phyloP scores from a whole-genome alignment of 2,329 filamentous ascomycete species.

The Colletotrichum spaethianum region DNA sequence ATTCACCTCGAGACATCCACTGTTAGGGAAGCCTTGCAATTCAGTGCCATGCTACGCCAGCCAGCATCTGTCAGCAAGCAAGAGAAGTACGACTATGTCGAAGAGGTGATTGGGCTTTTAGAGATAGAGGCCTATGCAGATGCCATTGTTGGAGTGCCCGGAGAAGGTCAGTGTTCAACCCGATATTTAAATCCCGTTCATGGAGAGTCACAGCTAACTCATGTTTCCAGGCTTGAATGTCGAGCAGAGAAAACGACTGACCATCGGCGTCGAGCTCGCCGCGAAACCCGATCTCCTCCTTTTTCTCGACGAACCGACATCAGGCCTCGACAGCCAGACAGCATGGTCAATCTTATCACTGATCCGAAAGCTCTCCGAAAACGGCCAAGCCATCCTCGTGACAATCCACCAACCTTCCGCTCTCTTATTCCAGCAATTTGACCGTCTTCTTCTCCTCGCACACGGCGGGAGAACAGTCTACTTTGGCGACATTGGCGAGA shows the following conservation, averaged over 20 bases:
- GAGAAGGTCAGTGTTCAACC: slow-evolving; percentile 58
- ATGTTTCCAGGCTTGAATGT: slow-evolving; percentile 55
- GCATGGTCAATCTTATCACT: slow-evolving; percentile 81
- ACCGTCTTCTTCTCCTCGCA: slow-evolving; percentile 69
- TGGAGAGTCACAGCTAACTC: too few relatives aligned
- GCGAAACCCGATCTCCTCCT: slow-evolving; percentile 80
- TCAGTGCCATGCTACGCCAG: slow-evolving; percentile 78
- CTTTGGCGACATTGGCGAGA: slow-evolving; percentile 55
- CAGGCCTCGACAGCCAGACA: slow-evolving; percentile 81
- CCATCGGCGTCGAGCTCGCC: slow-evolving; percentile 82
- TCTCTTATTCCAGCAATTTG: slow-evolving; percentile 64
- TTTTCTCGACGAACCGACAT: slow-evolving; percentile 84
- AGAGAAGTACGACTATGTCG: slow-evolving; percentile 47
- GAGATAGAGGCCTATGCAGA: slow-evolving; percentile 75
- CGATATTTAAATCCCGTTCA: not conserved
- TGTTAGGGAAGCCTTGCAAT: slow-evolving; percentile 76
- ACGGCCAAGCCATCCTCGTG: slow-evolving; percentile 63
- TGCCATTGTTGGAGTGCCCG: slow-evolving; percentile 77
- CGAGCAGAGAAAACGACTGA: slow-evolving; percentile 69
- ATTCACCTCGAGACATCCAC: slow-evolving; percentile 42
- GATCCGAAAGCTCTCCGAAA: slow-evolving; percentile 73
- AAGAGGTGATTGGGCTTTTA: slow-evolving; percentile 48
- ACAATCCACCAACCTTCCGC: slow-evolving; percentile 66
- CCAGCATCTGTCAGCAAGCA: slow-evolving; percentile 65
- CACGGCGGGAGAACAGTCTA: slow-evolving; percentile 63